A percentile compares a stretch with the other conserved stretches of the same genome.
phyloP scores from a whole-genome alignment of 2,329 filamentous ascomycete genomes.

The Monosporascus sp. region DNA sequence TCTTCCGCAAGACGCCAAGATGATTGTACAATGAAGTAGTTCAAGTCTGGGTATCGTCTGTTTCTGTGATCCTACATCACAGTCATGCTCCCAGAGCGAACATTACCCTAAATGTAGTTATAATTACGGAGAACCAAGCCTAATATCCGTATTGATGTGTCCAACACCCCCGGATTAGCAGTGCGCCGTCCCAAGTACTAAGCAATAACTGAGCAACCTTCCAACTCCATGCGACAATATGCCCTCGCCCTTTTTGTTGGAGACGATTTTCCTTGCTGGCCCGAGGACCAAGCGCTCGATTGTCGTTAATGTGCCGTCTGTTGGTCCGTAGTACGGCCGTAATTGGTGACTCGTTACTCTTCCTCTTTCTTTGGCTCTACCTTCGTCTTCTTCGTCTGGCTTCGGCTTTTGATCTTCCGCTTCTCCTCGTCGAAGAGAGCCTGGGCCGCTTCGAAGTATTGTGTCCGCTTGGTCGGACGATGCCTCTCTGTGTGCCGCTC shows the following conservation, averaged over 20 bases:
- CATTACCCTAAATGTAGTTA: background rate
- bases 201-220: background rate
- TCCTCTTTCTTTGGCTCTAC: conserved; percentile 7
- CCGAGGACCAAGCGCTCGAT: background rate
- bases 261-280: background rate
- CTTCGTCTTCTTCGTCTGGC: conserved; percentile 14
- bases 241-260: background rate
- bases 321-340: background rate
- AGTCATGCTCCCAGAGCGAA: background rate
- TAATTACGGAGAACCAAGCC: background rate
- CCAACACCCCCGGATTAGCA: too few species aligned
- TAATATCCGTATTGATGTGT: background rate
- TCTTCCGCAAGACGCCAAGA: too few species aligned
- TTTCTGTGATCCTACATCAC: background rate
- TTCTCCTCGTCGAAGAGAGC: conserved; percentile 16
- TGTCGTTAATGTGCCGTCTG: background rate
- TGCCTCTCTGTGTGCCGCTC: conserved; percentile 27
- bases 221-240: background rate
- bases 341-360: background rate
- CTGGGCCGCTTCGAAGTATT: conserved; percentile 23
- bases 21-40: background rate
- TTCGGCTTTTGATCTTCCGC: conserved; percentile 17
- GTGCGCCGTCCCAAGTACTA: background rate
- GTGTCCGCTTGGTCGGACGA: conserved; percentile 26
- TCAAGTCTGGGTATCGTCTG: background rate